Percentiles rank a stretch among this genome's conserved stretches.
Conservation (phyloP, 2,329 filamentous ascomycete species). For the Colletotrichum graminicola region DNA sequence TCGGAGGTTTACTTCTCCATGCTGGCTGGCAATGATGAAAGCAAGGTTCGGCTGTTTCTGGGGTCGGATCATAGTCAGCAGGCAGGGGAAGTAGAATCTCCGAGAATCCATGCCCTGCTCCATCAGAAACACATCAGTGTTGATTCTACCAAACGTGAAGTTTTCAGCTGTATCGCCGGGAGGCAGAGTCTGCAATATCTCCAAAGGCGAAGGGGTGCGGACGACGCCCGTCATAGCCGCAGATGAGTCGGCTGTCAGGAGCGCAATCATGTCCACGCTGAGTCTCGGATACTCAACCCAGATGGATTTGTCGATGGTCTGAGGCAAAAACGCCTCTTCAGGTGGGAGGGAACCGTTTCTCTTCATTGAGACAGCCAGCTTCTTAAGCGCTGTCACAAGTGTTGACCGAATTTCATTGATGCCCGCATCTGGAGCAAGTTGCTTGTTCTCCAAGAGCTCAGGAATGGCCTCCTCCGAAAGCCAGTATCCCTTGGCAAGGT, state of each 20-base stretch:
- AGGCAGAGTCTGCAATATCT: conserved; percentile 77
- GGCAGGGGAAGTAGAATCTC: conserved; percentile 76
- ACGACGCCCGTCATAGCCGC: conserved; percentile 63
- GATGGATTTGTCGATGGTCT: conserved; percentile 82
- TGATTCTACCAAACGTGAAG: conserved; percentile 85
- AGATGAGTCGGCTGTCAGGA: conserved; percentile 73
- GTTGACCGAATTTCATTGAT: conserved; percentile 66
- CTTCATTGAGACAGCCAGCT: conserved; percentile 85
- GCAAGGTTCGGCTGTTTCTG: conserved; percentile 77
- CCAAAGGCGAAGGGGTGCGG: conserved; percentile 60
- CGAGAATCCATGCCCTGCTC: conserved; percentile 78
- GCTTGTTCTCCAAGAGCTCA: conserved; percentile 60
- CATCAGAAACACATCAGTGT: conserved; percentile 79
- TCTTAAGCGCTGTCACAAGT: conserved; percentile 75
- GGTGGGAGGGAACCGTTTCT: conserved; percentile 83
- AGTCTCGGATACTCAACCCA: conserved; percentile 84
- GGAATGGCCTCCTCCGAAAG: conserved; percentile 70
- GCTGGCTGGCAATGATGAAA: conserved; percentile 83
- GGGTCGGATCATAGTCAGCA: conserved; percentile 80
- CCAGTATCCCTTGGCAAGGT: conserved; percentile 89
- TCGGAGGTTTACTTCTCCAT: conserved; percentile 78
- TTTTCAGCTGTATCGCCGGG: conserved; percentile 78
- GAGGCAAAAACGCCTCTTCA: conserved; percentile 76
- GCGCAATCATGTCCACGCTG: conserved; percentile 76
- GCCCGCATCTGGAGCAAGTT: conserved; percentile 58